phyloP scores from a whole-genome alignment of 306 rosid species.

The Adenanthera pavonina region DNA sequence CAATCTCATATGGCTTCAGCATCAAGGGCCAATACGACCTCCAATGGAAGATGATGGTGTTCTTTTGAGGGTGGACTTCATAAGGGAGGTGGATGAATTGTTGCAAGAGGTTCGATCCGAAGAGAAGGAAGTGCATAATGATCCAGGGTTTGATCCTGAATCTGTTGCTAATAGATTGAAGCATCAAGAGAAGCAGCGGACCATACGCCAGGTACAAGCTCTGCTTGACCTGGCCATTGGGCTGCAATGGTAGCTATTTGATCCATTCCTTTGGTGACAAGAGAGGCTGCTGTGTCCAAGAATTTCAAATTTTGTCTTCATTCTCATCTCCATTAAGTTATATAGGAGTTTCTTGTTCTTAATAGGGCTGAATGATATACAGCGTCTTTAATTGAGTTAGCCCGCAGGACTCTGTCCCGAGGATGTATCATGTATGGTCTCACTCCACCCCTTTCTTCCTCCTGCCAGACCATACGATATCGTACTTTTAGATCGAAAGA shows the following conservation, averaged over 20 bases:
- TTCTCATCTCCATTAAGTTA: constrained; percentile 13
- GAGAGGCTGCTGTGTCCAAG: background rate
- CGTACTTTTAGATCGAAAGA: background rate
- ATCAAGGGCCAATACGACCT: constrained; percentile 71
- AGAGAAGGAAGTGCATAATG: constrained; percentile 44
- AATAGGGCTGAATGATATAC: constrained; percentile 6
- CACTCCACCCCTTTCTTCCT: no score
- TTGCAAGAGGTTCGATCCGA: constrained; percentile 73
- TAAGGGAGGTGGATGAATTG: constrained; percentile 87
- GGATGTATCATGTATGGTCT: no score
- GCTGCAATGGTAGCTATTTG: constrained; percentile 65
- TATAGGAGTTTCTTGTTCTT: constrained; percentile 9
- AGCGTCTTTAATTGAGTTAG: constrained; percentile 31
- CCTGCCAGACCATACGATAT: no score
- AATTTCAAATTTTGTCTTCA: constrained; percentile 20
- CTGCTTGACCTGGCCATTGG: constrained; percentile 76
- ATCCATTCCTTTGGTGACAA: background rate
- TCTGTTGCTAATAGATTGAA: constrained; percentile 84
- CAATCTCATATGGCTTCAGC: constrained; percentile 54
- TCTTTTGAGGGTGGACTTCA: constrained; percentile 85
- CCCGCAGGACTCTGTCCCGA: background rate
- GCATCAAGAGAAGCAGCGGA: constrained; percentile 83
- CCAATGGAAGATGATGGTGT: constrained; percentile 68
- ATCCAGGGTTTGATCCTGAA: constrained; percentile 67
- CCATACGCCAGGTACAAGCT: constrained; percentile 76